Percentiles rank a stretch among this genome's conserved stretches.
Evolutionary conservation across 225 moss, liverwort and hornwort species (phyloP).

Genomic region (Thuidium tamariscinum): DNA sequence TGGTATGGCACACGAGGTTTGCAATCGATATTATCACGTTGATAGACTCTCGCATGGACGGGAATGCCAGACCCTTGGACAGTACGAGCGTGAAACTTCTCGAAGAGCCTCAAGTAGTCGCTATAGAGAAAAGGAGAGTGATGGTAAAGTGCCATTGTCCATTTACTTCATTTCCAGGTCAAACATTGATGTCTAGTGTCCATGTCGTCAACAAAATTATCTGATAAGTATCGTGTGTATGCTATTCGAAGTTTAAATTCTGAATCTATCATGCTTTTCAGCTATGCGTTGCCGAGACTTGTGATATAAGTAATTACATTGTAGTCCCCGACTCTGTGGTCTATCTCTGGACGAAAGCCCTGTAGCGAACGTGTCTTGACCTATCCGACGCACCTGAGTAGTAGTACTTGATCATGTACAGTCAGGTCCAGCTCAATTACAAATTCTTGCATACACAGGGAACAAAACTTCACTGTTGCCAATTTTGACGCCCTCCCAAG

Average conservation of each 20-base stretch:
- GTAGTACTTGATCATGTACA: no score
- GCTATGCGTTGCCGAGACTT: not conserved
- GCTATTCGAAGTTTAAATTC: not conserved
- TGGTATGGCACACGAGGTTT: not conserved
- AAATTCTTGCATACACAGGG: no score
- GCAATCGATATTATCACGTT: not conserved
- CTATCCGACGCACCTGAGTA: not conserved
- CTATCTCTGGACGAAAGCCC: not conserved
- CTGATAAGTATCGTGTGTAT: not conserved
- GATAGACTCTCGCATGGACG: not conserved
- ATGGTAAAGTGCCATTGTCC: not conserved
- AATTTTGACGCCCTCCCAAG: no score
- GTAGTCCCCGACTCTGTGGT: not conserved
- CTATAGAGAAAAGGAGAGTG: not conserved
- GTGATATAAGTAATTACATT: not conserved
- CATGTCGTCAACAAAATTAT: not conserved
- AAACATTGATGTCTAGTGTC: not conserved
- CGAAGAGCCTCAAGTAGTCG: not conserved
- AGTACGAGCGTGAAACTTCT: not conserved
- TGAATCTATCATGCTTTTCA: not conserved
- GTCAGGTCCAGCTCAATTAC: no score
- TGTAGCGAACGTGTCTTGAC: not conserved
- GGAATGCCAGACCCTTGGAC: not conserved
- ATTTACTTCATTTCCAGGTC: not conserved
- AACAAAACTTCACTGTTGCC: no score